Evolutionary conservation across 2,329 filamentous ascomycete species (phyloP).

Genomic region (Exophiala sideris): DNA sequence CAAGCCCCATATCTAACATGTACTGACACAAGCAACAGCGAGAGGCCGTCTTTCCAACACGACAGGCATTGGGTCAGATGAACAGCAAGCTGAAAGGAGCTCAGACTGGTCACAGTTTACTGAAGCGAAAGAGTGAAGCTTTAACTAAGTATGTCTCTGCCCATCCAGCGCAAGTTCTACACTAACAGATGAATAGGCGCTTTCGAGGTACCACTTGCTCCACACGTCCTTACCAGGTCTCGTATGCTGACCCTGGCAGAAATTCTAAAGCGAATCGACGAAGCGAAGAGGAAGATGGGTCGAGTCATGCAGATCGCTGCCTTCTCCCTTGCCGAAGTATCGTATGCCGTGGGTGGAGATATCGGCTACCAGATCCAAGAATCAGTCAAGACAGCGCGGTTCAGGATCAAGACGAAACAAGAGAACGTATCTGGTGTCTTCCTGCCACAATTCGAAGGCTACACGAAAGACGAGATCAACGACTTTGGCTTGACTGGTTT

Average conservation of each 20-base stretch:
- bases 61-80: conserved; percentile 95
- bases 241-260: conserved; percentile 53
- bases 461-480: conserved; percentile 72
- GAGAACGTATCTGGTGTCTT: conserved; percentile 98
- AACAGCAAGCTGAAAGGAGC: conserved; percentile 96
- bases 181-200: conserved; percentile 54
- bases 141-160: conserved; percentile 74
- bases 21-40: conserved; percentile 56
- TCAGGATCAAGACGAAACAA: conserved; percentile 90
- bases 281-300: conserved; percentile 99
- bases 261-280: conserved; percentile 94
- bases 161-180: conserved; percentile 22
- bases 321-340: conserved; percentile 95
- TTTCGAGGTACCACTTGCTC: conserved; percentile 67
- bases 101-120: conserved; percentile 83
- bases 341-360: conserved; percentile 91
- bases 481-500: conserved; percentile 95
- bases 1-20: conserved; percentile 19
- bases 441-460: conserved; percentile 89
- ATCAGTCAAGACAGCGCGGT: conserved; percentile 86
- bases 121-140: conserved; percentile 97
- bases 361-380: conserved; percentile 98
- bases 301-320: conserved; percentile 98
- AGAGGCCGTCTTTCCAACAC: conserved; percentile 95
- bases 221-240: conserved; percentile 1